phyloP scores from a whole-genome alignment of 1,139 yeast species.

The Kodamaea fungicola region DNA sequence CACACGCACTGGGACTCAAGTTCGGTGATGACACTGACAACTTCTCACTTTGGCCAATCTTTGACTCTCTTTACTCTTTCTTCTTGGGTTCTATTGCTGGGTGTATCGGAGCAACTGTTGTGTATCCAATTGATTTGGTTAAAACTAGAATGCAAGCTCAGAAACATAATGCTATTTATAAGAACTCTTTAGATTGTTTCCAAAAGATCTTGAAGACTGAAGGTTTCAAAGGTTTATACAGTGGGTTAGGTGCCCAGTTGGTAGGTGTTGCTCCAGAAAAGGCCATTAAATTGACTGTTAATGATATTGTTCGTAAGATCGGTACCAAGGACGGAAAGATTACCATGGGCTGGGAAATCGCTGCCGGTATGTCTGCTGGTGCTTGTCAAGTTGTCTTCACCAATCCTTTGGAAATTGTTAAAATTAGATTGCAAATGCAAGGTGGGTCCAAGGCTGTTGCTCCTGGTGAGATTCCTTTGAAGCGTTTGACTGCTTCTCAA shows the following conservation, averaged over 20 bases:
- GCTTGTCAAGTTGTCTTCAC: slow-evolving; percentile 96
- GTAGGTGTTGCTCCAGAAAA: slow-evolving; percentile 98
- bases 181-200: slow-evolving; percentile 84
- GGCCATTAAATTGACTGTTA: slow-evolving; percentile 93
- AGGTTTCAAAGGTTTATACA: slow-evolving; percentile 85
- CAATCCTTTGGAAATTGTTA: slow-evolving; percentile 93
- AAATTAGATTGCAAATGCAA: slow-evolving; percentile 91
- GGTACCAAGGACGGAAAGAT: slow-evolving; percentile 63
- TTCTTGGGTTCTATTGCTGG: slow-evolving; percentile 93
- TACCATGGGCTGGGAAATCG: slow-evolving; percentile 67
- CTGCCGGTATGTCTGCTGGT: slow-evolving; percentile 94
- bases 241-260: slow-evolving; percentile 91
- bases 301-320: slow-evolving; percentile 78
- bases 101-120: slow-evolving; percentile 97
- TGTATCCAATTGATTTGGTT: slow-evolving; percentile 93
- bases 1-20: slow-evolving; percentile 29
- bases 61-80: slow-evolving; percentile 86
- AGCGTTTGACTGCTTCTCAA: slow-evolving; percentile 58
- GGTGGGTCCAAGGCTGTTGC: slow-evolving; percentile 57
- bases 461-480: slow-evolving; percentile 47
- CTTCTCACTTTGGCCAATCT: slow-evolving; percentile 54
- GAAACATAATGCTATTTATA: slow-evolving; percentile 67
- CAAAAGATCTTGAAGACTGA: slow-evolving; percentile 71
- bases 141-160: slow-evolving; percentile 98
- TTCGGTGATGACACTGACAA: slow-evolving; percentile 30